Conservation (phyloP, 73 alveolate genomes). For the Uronychia setigera region DNA sequence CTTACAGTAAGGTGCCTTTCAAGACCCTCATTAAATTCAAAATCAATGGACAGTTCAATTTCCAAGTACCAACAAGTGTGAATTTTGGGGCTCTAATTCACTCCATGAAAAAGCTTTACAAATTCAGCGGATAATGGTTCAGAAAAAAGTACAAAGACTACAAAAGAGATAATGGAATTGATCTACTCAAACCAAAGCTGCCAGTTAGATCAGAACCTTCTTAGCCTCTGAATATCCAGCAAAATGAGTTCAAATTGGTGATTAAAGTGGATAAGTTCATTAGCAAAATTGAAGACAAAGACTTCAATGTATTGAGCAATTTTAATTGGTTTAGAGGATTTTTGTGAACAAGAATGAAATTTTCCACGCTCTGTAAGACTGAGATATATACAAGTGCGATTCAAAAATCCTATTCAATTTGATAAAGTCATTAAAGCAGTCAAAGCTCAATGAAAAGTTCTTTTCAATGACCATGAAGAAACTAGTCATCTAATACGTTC, state of each 20-base stretch:
- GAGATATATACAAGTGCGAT: conserved; percentile 1
- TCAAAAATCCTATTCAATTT: not conserved
- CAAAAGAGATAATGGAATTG: conserved; percentile 3
- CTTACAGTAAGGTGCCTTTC: not conserved
- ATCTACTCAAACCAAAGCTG: not conserved
- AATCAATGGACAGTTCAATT: not conserved
- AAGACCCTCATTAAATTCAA: not conserved
- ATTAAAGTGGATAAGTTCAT: not conserved
- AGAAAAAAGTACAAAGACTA: not conserved
- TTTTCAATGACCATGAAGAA: not conserved
- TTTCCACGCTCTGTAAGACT: not conserved
- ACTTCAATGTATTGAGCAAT: not conserved
- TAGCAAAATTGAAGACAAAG: conserved; percentile 3
- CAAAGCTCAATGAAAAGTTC: not conserved
- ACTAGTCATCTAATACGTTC: not conserved
- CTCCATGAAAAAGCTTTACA: conserved; percentile 5
- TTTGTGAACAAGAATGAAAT: conserved; percentile 7
- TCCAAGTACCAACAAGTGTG: not conserved
- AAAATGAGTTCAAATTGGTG: not conserved
- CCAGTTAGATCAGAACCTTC: not conserved
- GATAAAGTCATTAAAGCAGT: not conserved
- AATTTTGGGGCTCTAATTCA: conserved; percentile 13
- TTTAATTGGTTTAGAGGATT: not conserved
- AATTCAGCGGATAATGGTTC: conserved; percentile 3
- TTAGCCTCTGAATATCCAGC: not conserved